Conservation (phyloP, 495 filamentous ascomycete genomes). For the Penicillium fimorum region DNA sequence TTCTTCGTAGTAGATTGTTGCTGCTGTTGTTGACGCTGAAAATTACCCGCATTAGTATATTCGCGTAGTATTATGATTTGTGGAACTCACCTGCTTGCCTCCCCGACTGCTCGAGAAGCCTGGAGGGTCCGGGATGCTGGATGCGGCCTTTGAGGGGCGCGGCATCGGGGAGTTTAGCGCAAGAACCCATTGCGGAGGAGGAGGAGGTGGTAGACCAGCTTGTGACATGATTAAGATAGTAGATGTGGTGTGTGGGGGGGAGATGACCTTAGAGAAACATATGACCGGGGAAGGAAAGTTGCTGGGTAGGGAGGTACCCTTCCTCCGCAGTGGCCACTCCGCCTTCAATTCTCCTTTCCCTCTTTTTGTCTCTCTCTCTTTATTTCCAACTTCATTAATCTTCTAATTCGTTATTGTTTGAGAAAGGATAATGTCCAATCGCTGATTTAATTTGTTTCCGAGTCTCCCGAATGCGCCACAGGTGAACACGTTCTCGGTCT, state of each 20-base stretch:
- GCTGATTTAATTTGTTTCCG: slow-evolving; percentile 17
- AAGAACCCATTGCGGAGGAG: slow-evolving; percentile 76
- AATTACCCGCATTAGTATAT: slow-evolving; percentile 10
- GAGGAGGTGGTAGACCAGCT: slow-evolving; percentile 41
- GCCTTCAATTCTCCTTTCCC: slow-evolving; percentile 26
- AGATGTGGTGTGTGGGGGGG: not conserved
- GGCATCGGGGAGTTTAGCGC: slow-evolving; percentile 69
- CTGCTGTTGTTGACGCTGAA: slow-evolving; percentile 36
- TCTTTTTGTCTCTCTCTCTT: slow-evolving; percentile 3
- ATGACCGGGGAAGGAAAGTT: slow-evolving; percentile 1
- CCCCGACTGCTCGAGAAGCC: slow-evolving; percentile 65
- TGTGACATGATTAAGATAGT: slow-evolving; percentile 29
- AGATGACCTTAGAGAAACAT: slow-evolving; percentile 7
- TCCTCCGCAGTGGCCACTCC: slow-evolving; percentile 29
- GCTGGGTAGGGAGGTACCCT: slow-evolving; percentile 16
- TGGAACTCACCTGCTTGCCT: slow-evolving; percentile 40
- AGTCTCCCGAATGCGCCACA: slow-evolving; percentile 19
- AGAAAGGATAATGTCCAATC: slow-evolving; percentile 17
- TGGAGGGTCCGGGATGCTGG: slow-evolving; percentile 77
- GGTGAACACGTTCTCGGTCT: slow-evolving; percentile 17
- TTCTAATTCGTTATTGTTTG: slow-evolving; percentile 8
- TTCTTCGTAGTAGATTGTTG: slow-evolving; percentile 39
- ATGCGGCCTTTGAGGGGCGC: slow-evolving; percentile 53
- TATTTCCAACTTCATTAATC: slow-evolving; percentile 6
- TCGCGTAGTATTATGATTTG: not conserved